Percentiles rank a stretch among this genome's conserved stretches.
Evolutionary conservation across 352 stramenopile species (phyloP).

Genomic region (Pythium pyrilobum): DNA sequence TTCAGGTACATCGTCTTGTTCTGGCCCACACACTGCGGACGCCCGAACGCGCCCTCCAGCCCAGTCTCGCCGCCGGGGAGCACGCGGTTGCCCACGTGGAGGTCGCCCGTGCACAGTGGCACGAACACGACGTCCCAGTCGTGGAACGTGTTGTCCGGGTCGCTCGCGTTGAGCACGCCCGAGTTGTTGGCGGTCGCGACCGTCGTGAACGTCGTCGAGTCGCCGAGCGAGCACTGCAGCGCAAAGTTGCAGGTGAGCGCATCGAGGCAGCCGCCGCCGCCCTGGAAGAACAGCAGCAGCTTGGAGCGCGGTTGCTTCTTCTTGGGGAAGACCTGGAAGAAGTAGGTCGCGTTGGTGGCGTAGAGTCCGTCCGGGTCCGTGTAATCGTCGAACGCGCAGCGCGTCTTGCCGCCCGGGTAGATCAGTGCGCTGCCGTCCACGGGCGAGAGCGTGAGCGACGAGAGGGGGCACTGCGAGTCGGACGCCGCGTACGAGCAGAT

Average conservation of each 20-base stretch:
- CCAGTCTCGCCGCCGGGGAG: slow-evolving; percentile 22
- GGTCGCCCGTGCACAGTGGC: slow-evolving; percentile 63
- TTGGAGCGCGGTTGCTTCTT: too few species aligned
- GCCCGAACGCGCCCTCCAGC: slow-evolving; percentile 32
- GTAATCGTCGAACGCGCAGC: slow-evolving; percentile 43
- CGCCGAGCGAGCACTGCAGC: slow-evolving; percentile 49
- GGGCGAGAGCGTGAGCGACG: slow-evolving; percentile 16
- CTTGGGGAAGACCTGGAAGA: slow-evolving; percentile 66
- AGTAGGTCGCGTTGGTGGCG: slow-evolving; percentile 45
- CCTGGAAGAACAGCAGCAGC: slow-evolving; percentile 63
- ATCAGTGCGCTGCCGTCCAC: slow-evolving; percentile 36
- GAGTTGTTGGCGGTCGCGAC: slow-evolving; percentile 27
- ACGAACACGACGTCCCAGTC: slow-evolving; percentile 70
- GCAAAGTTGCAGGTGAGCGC: slow-evolving; percentile 56
- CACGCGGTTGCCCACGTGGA: slow-evolving; percentile 45
- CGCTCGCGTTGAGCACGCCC: slow-evolving; percentile 44
- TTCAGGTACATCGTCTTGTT: slow-evolving; percentile 30
- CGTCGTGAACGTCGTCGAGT: slow-evolving; percentile 30
- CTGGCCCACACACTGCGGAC: slow-evolving; percentile 33
- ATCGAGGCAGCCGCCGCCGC: slow-evolving; percentile 57
- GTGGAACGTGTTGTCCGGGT: slow-evolving; percentile 54
- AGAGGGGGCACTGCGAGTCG: neutral
- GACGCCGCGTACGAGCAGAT: slow-evolving; percentile 3
- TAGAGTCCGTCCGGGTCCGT: slow-evolving; percentile 22
- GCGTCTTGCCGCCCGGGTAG: slow-evolving; percentile 39